phyloP scores from a whole-genome alignment of 1,284 basidiomycete genomes.

The Acaromyces ingoldii region DNA sequence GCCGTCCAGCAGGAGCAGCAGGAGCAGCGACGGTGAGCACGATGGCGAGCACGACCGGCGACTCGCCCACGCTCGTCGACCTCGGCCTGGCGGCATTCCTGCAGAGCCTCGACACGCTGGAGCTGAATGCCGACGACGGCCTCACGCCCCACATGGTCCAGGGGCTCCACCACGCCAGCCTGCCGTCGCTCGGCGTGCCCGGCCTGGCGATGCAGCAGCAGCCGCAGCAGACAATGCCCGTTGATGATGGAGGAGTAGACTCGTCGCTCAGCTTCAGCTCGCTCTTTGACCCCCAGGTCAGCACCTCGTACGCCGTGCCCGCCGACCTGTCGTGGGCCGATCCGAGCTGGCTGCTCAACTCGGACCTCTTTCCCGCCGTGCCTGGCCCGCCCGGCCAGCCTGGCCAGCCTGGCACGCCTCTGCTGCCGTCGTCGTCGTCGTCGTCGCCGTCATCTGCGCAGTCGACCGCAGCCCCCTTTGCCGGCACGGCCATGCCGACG shows the following conservation, averaged over 20 bases:
- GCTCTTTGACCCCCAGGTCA: background rate
- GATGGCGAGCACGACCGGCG: background rate
- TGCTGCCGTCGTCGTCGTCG: too few relatives aligned
- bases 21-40: background rate
- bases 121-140: slow-evolving; percentile 38
- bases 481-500: slow-evolving; percentile 11
- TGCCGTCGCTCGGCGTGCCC: slow-evolving; percentile 6
- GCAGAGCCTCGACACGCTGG: slow-evolving; percentile 46
- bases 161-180: background rate
- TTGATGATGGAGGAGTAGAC: too few relatives aligned
- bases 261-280: background rate
- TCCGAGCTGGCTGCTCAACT: slow-evolving; percentile 12
- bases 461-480: slow-evolving; percentile 9
- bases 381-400: too few relatives aligned
- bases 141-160: slow-evolving; percentile 13
- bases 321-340: slow-evolving; percentile 50
- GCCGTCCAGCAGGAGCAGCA: background rate
- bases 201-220: background rate
- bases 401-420: too few relatives aligned
- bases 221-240: too few relatives aligned
- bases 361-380: too few relatives aligned
- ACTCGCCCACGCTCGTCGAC: slow-evolving; percentile 27
- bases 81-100: slow-evolving; percentile 46
- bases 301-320: slow-evolving; percentile 40
- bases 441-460: too few relatives aligned